Percentiles rank a stretch among this genome's conserved stretches.
Evolutionary conservation across 164 flowering plant genomes (phyloP).

Genomic region (Magnolia kwangsiensis): DNA sequence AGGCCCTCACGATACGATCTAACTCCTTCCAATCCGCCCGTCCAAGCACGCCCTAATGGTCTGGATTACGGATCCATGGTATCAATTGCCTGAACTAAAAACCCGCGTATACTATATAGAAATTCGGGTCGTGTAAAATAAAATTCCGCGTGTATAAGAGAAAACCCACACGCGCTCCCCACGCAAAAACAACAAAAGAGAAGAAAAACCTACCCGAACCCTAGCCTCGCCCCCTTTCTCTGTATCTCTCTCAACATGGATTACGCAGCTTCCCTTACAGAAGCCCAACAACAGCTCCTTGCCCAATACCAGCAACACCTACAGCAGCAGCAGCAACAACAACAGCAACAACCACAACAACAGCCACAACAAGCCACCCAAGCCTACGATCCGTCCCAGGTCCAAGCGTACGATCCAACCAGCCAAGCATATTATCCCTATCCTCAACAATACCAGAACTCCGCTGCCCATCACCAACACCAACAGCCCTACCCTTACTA

Average conservation of each 20-base stretch:
- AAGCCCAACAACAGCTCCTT: slow-evolving; percentile 26
- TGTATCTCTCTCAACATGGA: slow-evolving; percentile 20
- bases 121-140: no score
- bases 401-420: slow-evolving; percentile 16
- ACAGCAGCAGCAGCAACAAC: slow-evolving; percentile 22
- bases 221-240: neutral
- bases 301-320: slow-evolving; percentile 25
- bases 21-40: no score
- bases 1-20: no score
- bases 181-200: neutral
- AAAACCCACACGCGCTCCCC: neutral
- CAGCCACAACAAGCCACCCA: slow-evolving; percentile 19
- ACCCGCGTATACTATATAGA: no score
- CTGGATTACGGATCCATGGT: neutral
- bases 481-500: slow-evolving; percentile 30
- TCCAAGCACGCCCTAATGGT: no score
- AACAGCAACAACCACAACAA: slow-evolving; percentile 23
- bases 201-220: neutral
- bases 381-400: slow-evolving; percentile 27
- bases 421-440: slow-evolving; percentile 13
- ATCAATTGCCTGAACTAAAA: neutral
- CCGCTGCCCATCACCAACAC: slow-evolving; percentile 1
- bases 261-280: slow-evolving; percentile 25
- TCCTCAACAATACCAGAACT: slow-evolving; percentile 6
- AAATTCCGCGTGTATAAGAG: no score